Percentiles rank a stretch among this genome's conserved stretches.
Conservation (phyloP, 2,329 filamentous ascomycete species). For the Catunica adiposa region DNA sequence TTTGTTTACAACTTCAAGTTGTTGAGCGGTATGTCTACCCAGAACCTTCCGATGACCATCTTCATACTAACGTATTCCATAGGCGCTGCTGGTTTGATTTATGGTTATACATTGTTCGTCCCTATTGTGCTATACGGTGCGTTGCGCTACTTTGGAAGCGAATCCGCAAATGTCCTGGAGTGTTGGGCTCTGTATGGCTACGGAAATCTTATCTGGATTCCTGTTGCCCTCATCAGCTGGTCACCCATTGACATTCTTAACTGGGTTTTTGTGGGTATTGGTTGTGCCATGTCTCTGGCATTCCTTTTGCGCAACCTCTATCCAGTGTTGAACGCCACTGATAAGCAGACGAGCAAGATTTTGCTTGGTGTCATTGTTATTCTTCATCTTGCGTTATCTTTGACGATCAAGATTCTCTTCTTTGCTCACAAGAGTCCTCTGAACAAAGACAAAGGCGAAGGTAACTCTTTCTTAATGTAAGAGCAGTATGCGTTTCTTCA, state of each 20-base stretch:
- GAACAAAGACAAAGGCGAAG: not conserved
- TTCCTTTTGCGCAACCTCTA: slow-evolving; percentile 79
- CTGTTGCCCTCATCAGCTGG: slow-evolving; percentile 82
- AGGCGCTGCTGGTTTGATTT: slow-evolving; percentile 80
- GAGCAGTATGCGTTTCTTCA: no score
- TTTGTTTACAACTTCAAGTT: slow-evolving; percentile 88
- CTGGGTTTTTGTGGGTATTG: slow-evolving; percentile 80
- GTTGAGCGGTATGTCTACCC: slow-evolving; percentile 50
- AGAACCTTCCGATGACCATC: not conserved
- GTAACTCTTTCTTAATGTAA: not conserved
- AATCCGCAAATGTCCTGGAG: slow-evolving; percentile 82
- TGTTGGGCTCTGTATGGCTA: slow-evolving; percentile 95
- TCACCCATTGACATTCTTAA: slow-evolving; percentile 74
- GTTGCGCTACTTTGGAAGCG: slow-evolving; percentile 88
- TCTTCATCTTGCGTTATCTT: slow-evolving; percentile 73
- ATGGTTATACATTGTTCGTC: slow-evolving; percentile 83
- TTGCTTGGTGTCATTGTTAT: slow-evolving; percentile 69
- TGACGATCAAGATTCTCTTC: slow-evolving; percentile 93
- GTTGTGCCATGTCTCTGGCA: slow-evolving; percentile 64
- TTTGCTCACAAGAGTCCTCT: slow-evolving; percentile 63
- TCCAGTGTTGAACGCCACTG: slow-evolving; percentile 82
- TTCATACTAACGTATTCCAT: not conserved
- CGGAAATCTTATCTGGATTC: slow-evolving; percentile 92
- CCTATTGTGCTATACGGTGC: slow-evolving; percentile 74
- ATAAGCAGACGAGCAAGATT: slow-evolving; percentile 78